A percentile compares a stretch with the other conserved stretches of the same genome.
phyloP scores from a whole-genome alignment of 768 basidiomycete genomes.

The Leccinum truebloodii region DNA sequence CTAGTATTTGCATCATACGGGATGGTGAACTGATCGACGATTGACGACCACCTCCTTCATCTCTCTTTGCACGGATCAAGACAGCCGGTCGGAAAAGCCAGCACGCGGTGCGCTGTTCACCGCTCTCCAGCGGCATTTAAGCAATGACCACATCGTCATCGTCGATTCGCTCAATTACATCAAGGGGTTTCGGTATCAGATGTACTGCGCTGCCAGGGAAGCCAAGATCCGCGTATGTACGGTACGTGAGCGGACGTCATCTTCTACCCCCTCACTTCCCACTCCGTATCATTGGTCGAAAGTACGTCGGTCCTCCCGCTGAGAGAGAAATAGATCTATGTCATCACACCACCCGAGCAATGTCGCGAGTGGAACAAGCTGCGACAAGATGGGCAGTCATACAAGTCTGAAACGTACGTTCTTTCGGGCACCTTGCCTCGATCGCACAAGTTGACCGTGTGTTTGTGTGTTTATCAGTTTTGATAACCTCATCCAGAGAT shows the following conservation, averaged over 20 bases:
- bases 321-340: conserved; percentile 57
- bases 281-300: not conserved
- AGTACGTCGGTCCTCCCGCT: conserved; percentile 4
- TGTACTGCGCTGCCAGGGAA: conserved; percentile 95
- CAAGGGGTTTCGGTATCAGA: conserved; percentile 97
- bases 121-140: conserved; percentile 74
- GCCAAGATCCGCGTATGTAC: conserved; percentile 84
- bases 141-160: conserved; percentile 75
- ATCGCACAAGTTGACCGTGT: not conserved
- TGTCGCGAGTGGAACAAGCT: conserved; percentile 76
- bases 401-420: conserved; percentile 69
- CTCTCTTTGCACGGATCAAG: conserved; percentile 38
- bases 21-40: not conserved
- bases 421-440: not conserved
- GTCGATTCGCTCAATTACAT: conserved; percentile 95
- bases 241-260: conserved; percentile 45
- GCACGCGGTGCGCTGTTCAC: conserved; percentile 84
- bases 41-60: not conserved
- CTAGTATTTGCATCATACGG: not conserved
- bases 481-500: conserved; percentile 67
- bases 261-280: not conserved
- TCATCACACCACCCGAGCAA: conserved; percentile 70
- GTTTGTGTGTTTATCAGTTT: not conserved
- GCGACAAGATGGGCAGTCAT: conserved; percentile 50
- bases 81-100: conserved; percentile 82